Conservation (phyloP, 2,329 filamentous ascomycete genomes). For the Clarireedia sp. region DNA sequence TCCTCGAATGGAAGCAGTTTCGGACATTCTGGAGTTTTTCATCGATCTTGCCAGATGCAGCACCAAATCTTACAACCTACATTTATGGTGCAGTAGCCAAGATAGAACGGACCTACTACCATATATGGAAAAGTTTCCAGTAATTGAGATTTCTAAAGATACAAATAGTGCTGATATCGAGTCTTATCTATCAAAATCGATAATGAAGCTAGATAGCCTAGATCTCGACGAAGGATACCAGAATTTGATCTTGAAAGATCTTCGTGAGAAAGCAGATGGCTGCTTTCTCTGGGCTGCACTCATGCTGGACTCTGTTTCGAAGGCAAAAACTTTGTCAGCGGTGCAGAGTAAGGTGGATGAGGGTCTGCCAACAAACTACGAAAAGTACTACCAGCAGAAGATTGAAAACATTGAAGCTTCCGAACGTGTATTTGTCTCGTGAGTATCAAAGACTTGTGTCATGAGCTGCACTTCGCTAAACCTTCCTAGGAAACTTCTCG, state of each 20-base stretch:
- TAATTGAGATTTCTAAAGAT: background rate
- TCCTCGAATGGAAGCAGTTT: background rate
- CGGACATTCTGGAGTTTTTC: background rate
- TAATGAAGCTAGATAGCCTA: background rate
- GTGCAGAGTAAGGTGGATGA: background rate
- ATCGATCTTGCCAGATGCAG: background rate
- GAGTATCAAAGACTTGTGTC: background rate
- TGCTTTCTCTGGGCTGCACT: conserved; percentile 4
- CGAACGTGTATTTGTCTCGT: background rate
- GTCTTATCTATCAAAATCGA: background rate
- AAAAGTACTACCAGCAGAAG: conserved; percentile 1
- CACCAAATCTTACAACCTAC: background rate
- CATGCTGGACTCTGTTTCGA: background rate
- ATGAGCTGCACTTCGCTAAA: background rate
- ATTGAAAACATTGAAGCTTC: background rate
- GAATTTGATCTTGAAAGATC: background rate
- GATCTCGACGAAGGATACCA: conserved; percentile 2
- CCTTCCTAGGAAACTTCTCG: background rate
- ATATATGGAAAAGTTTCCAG: background rate
- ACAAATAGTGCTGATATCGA: background rate
- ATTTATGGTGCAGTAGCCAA: conserved; percentile 5
- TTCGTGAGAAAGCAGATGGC: conserved; percentile 1
- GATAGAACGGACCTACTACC: background rate
- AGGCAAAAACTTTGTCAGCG: background rate
- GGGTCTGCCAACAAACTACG: background rate